Base-by-base conservation (phyloP, 805 yeast genomes). In the Helenozyma rhizophorensis region DNA sequence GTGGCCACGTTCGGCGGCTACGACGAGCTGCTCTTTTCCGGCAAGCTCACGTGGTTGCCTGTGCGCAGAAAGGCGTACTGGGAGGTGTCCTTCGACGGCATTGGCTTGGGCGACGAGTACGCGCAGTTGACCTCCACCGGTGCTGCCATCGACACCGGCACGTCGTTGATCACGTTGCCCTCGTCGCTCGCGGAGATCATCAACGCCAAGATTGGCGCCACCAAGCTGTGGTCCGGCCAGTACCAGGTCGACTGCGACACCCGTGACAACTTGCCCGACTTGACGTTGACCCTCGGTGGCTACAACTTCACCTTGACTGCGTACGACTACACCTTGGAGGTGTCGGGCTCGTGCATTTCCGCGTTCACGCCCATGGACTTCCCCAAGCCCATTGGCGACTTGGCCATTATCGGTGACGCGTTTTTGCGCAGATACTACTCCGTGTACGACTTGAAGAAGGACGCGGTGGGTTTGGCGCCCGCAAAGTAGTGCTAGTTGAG, bases 61-160 rank as follows among this genome's bases (percentile, higher is more conserved):
- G 94, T 93, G 42, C 87, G 98, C 73, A 86, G 98, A 76, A 88
- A 89, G 80, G 98, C 97, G 21, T 93, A 93, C 77, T 93, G 98
- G 98, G 98, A 93, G 73, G 98, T 93, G 40, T 77, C 82, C 50
- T 83, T 93, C 49, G 87, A 87, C 50, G 89, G 95, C 50, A 72
- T 93, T 58, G 85, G 89, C 27, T 74, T 93, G 43, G 98, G 98
- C 53, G 84, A 83, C 48, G 95, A 93, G 67, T 84, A 75, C 54
- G 96, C 97, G 31, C 76, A 72, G 50, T 77, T 93, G 54, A 76
- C 73, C 48, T 69, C 68, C 54, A 80, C 88, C 42, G 98, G 98
- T 60, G 98, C 97, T 53, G 96, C 96, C 41, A 88, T 93, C 57
- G 98, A 93, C 64, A 93, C 98, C 37, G 98, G 98, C 66, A 93